Base-by-base conservation (phyloP, 2,329 filamentous ascomycete genomes). In the Botrytis deweyae region DNA sequence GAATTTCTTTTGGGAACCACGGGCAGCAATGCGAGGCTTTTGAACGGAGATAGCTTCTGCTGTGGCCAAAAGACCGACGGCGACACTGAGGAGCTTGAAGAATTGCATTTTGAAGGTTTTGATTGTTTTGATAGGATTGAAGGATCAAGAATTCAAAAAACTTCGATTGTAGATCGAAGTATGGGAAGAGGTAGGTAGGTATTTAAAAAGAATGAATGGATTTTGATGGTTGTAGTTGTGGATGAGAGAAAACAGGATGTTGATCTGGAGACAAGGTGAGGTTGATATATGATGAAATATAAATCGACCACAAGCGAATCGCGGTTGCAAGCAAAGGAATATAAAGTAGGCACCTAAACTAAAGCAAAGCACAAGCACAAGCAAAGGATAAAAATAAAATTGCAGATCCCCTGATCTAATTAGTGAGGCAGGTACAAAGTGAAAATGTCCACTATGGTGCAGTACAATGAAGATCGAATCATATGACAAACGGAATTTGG, bases 251-350 rank as follows among this genome's bases (percentile, higher is more conserved):
- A 67, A 44, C 16, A 67, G 38, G 61, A 18, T n/a, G 52, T 52
- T 62, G n/a, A 62, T 12, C 4, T 52, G 33, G 25, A 49, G 36
- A 63, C 40, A 18, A 68, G 44, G 70, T 38, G 40, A 49, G 59
- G 55, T 72, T 49, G 69, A 71, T 46, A 71, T 65, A 71, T 71
- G 69, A 71, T 65, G 59, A 71, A 40, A 55, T 65, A 49, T 66
- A 18, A 65, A 64, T 52, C 69, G 40, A 72, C 52, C 52, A 33
- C 59, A 65, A 65, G 44, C 44, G 59, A 55, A 52, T 63, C 18
- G 58, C 58, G 40, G 36, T 58, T 20, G 36, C 36, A 42, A 68
- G n/a, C 10, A 64, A 64, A 29, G 25, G 16, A 42, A 55, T 7
- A n/a, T 7, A n/a, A 58, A 29, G 14, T 58, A 58, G 25, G 52